Conservation (phyloP, 805 yeast genomes). For the Kodamaea laetipori region DNA sequence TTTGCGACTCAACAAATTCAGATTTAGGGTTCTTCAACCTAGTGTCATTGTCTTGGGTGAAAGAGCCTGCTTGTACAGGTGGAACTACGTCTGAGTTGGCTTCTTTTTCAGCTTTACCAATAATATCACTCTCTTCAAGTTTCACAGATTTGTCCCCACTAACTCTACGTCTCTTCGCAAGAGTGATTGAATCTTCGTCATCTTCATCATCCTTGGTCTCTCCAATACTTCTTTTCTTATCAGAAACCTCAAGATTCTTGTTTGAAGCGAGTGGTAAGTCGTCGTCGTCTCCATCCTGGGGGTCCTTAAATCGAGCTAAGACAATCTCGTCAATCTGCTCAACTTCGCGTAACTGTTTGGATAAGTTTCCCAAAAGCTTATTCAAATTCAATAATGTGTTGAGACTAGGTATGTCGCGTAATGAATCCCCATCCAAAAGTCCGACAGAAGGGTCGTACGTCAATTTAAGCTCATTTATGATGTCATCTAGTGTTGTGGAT, state of each 20-base stretch:
- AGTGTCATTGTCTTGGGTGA: slow-evolving; percentile 57
- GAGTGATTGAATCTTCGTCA: slow-evolving; percentile 11
- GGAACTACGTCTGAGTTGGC: slow-evolving; percentile 33
- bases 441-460: slow-evolving; percentile 63
- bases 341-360: slow-evolving; percentile 38
- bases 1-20: slow-evolving; percentile 71
- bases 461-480: slow-evolving; percentile 53
- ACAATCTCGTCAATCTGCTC: slow-evolving; percentile 33
- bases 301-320: slow-evolving; percentile 15
- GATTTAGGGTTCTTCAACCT: slow-evolving; percentile 69
- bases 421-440: slow-evolving; percentile 58
- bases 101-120: background rate
- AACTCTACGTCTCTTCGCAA: slow-evolving; percentile 7
- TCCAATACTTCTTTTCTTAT: slow-evolving; percentile 4
- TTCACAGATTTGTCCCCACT: slow-evolving; percentile 4
- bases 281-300: slow-evolving; percentile 13
- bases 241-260: slow-evolving; percentile 2
- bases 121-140: background rate
- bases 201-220: slow-evolving; percentile 12
- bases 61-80: slow-evolving; percentile 48
- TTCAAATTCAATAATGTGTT: slow-evolving; percentile 48
- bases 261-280: slow-evolving; percentile 16
- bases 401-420: slow-evolving; percentile 43
- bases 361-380: slow-evolving; percentile 43
- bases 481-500: slow-evolving; percentile 49